Base-by-base conservation (phyloP, 768 basidiomycete species). In the Pisolithus tinctorius region DNA sequence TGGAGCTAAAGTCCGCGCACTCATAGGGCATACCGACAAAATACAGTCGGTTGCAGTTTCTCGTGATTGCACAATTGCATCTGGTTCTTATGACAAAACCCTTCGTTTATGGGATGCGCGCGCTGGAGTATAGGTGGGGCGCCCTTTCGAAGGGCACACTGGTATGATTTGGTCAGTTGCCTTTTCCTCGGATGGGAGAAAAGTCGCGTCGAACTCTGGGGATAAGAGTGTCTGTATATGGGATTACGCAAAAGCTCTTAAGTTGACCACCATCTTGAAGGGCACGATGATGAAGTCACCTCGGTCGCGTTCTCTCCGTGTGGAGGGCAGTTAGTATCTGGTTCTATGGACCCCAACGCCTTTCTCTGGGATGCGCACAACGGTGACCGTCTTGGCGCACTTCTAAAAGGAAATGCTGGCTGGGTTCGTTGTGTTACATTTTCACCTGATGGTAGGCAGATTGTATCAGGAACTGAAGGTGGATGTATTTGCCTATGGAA, bases 41-140 rank as follows among this genome's bases (percentile, higher is more conserved):
- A 27, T 45, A 11, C 25, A 7, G 10, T 45, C 43, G 29, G 43
- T 45, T n/a, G 26, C 43, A 16, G 26, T 45, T 45, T 48, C 31
- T n/a, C 43, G 13, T 1, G 59, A 64, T 52, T 56, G 55, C 13
- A 49, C 23, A 6, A 39, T 64, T 45, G 61, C 59, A 14, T 59
- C 63, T 1, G 59, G 57, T 5, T 60, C 61, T 6, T 27, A 48
- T 17, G 66, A 66, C 55, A 46, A 36, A 13, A 54, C 48, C 14
- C 37, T 63, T 14, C 48, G 54, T 30, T 8, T 45, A 8, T 45
- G 26, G 26, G 43, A 45, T 11, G 0, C 4, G 25, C 14, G n/a
- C 3, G 16, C 13, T 16, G 27, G 43, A 16, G 9, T 8, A 2
- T 16, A 30, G 27, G 6, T 27, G n/a, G 27, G 27, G 8, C 26